Conservation (phyloP, 805 yeast species). For the Cyberlindnera sargentensis region DNA sequence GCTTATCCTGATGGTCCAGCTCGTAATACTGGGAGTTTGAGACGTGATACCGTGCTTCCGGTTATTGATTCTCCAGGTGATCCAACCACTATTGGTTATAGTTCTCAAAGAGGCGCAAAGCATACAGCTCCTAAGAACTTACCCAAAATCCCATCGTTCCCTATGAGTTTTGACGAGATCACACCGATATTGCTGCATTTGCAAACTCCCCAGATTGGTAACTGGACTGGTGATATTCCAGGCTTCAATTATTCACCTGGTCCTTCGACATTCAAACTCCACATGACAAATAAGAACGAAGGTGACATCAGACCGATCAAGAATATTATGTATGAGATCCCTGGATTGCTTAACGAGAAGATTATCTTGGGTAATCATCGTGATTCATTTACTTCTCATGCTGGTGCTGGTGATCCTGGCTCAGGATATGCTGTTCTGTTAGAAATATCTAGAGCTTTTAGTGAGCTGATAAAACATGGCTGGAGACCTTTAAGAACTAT, state of each 20-base stretch:
- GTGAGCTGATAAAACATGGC: slow-evolving; percentile 37
- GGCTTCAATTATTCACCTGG: slow-evolving; percentile 39
- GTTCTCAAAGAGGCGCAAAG: slow-evolving; percentile 34
- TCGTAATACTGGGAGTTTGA: slow-evolving; percentile 52
- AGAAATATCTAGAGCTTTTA: slow-evolving; percentile 47
- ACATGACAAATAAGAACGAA: slow-evolving; percentile 35
- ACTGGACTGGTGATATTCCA: slow-evolving; percentile 34
- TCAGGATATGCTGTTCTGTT: slow-evolving; percentile 43
- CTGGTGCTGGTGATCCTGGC: slow-evolving; percentile 40
- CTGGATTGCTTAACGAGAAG: slow-evolving; percentile 49
- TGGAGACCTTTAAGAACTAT: slow-evolving; percentile 74
- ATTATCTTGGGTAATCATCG: slow-evolving; percentile 50
- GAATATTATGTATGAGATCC: slow-evolving; percentile 47
- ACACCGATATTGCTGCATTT: slow-evolving; percentile 29
- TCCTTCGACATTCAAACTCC: slow-evolving; percentile 34
- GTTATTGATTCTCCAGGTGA: slow-evolving; percentile 64
- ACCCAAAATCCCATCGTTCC: slow-evolving; percentile 49
- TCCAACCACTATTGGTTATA: slow-evolving; percentile 71
- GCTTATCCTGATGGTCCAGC: slow-evolving; percentile 63
- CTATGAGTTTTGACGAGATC: slow-evolving; percentile 38
- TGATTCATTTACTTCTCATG: slow-evolving; percentile 40
- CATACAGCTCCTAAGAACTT: slow-evolving; percentile 35
- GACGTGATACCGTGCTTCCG: slow-evolving; percentile 54
- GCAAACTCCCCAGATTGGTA: background rate
- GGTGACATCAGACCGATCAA: slow-evolving; percentile 31